Base-by-base conservation (phyloP, 768 basidiomycete genomes). In the Pulveroboletus ravenelii region DNA sequence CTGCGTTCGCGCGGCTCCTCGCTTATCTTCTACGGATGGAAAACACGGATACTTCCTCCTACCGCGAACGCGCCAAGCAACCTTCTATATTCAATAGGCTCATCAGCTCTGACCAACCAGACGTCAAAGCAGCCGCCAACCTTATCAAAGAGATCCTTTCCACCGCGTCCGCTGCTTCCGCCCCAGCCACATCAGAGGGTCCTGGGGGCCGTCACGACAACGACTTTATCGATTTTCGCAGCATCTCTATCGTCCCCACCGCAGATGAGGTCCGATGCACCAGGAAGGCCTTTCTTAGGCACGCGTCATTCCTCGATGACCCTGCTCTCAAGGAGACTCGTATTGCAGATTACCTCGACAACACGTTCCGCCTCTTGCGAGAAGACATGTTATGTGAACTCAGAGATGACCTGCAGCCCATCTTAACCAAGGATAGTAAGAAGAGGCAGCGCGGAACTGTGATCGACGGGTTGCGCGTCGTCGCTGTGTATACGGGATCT, bases 141-240 rank as follows among this genome's bases (percentile, higher is more conserved):
- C 69, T 72, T 44, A 72, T 80, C 53, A 70, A 75, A 51, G 64
- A 75, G 32, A 63, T 74, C 30, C 32, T 74, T 30, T 59, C 65
- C 31, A 65, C 69, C 10, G 55, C 59, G 25, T 61, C 56, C 6
- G 20, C 50, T 18, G 56, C 57, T 8, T 61, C 63, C 15, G 42
- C 51, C 6, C 44, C 55, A 15, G 58, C 63, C 12, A 57, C 43
- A 3, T 40, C 45, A 10, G 54, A 60, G 17, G 64, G 67, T 9
- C 79, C 85, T 1, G 85, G 85, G 0, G 85, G 84, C 4, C 73
- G 85, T 3, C 85, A 87, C 49, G 83, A 85, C 56, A 87, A 87
- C 45, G 85, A 87, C 60, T 79, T 79, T 41, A 65, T 64, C 13
- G 74, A 85, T 46, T 87, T 84, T 54, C 77, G 78, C 6, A 53